These are phyloP conservation scores for Zygnema cylindricum DNA, from an alignment of 139 green algal species.

Conservation along the genomic window DNA sequence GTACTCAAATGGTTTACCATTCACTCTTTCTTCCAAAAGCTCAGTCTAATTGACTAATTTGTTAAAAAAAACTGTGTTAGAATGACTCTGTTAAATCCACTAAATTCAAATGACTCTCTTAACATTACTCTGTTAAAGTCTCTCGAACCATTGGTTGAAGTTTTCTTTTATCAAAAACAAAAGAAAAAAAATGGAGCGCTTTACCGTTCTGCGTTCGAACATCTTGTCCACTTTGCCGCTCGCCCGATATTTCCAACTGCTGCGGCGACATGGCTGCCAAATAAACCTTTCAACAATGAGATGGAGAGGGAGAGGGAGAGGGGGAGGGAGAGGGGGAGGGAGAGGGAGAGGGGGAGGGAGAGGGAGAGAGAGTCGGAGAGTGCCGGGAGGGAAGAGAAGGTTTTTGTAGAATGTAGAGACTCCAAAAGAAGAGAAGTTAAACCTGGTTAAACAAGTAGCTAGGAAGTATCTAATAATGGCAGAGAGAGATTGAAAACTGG, in stretches of 20 bases:
- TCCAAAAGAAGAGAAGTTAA: neutral
- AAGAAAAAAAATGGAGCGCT: conserved; percentile 16
- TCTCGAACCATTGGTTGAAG: neutral
- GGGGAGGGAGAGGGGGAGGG: neutral
- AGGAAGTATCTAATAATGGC: neutral
- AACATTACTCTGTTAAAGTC: neutral
- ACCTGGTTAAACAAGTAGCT: neutral
- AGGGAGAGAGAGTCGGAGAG: neutral
- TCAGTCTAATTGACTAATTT: neutral
- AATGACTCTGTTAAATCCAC: neutral
- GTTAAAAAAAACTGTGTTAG: neutral
- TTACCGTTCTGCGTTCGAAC: conserved; percentile 88
- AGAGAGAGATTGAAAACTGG: neutral
- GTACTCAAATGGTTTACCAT: too few species aligned
- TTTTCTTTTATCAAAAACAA: neutral
- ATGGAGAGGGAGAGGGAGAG: neutral
- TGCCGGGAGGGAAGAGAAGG: neutral
- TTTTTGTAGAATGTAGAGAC: neutral
- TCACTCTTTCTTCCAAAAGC: too few species aligned
- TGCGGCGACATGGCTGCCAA: neutral
- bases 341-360: neutral
- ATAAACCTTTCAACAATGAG: neutral
- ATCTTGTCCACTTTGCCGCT: conserved; percentile 88
- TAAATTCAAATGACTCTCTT: neutral
- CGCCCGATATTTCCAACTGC: conserved; percentile 68